Evolutionary conservation across 345 rosid genomes (phyloP).

Genomic region (Bruguiera parviflora): DNA sequence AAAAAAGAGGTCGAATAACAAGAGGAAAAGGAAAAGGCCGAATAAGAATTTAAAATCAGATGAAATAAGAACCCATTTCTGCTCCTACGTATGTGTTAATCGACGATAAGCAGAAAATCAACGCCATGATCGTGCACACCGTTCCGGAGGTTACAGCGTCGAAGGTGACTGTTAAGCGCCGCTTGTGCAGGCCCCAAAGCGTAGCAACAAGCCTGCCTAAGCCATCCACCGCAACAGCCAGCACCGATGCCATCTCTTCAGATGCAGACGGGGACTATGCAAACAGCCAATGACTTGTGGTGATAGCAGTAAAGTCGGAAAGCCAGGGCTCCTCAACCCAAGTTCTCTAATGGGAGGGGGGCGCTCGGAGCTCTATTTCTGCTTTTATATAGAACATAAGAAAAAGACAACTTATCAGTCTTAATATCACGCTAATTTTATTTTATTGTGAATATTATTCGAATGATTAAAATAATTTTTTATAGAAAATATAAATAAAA

Average conservation of each 20-base stretch:
- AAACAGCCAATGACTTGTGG: not conserved
- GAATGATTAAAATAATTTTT: too few species aligned
- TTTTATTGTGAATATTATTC: too few species aligned
- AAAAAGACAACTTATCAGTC: too few species aligned
- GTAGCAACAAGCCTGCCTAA: not conserved
- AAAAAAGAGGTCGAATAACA: too few species aligned
- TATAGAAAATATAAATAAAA: too few species aligned
- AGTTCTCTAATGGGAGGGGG: too few species aligned
- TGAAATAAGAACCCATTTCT: not conserved
- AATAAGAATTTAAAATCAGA: not conserved
- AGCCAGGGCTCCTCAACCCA: too few species aligned
- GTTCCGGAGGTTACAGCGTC: not conserved
- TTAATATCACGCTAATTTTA: too few species aligned
- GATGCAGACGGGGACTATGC: not conserved
- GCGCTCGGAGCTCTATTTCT: too few species aligned
- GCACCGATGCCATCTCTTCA: not conserved
- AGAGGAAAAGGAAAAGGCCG: too few species aligned
- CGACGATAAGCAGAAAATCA: not conserved
- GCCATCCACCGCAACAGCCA: not conserved
- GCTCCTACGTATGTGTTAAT: not conserved
- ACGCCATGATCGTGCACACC: not conserved
- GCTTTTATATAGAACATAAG: too few species aligned
- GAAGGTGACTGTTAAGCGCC: not conserved
- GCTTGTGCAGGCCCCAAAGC: not conserved
- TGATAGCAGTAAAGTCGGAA: not conserved